Evolutionary conservation across 768 basidiomycete genomes (phyloP), one percentile per base, ranked within the genome.

Genomic region (Serendipita vermifera): DNA sequence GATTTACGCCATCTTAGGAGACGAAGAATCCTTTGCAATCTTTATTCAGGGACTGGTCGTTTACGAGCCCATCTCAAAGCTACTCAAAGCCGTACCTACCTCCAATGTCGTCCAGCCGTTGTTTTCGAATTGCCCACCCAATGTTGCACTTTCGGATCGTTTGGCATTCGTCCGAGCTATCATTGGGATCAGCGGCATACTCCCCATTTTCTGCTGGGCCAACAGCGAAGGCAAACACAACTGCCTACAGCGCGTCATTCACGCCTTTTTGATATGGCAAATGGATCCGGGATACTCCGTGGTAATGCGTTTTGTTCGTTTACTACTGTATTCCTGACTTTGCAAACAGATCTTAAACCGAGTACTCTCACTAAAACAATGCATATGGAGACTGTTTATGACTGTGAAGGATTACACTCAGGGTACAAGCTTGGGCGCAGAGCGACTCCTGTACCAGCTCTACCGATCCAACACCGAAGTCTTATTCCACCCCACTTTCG

Each of bases 131-230:
- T 39, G 59, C 9, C 22, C 36, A 9, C 9, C 46, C 24, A 51
- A n/a, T 24, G 32, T 32, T 46, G 26, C 20, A 38, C 51, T 55
- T 26, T 40, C 38, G 26, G 79, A 81, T 41, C 84, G 87, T 59
- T 66, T 86, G 15, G 68, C 73, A 0, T 82, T 85, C 59, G 71
- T 84, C 7, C 75, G 82, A 57, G 82, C 82, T 0, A 80, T 77
- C 59, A 68, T 87, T 43, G 87, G 87, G 1, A 73, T 87, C 5
- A 73, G 80, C 2, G 73, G 75, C 53, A 78, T 86, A 13, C 68
- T 89, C 13, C 80, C 80, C 1, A 82, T 84, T 32, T 82, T 82
- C 63, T 82, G 84, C 2, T 90, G 85, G 83, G 78, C 86, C 11
- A 87, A 88, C 62, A 85, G 84, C 64, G 69, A 85, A 17, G 82